Evolutionary conservation across 225 moss, liverwort and hornwort species (phyloP).

Genomic region (Asterella californica): DNA sequence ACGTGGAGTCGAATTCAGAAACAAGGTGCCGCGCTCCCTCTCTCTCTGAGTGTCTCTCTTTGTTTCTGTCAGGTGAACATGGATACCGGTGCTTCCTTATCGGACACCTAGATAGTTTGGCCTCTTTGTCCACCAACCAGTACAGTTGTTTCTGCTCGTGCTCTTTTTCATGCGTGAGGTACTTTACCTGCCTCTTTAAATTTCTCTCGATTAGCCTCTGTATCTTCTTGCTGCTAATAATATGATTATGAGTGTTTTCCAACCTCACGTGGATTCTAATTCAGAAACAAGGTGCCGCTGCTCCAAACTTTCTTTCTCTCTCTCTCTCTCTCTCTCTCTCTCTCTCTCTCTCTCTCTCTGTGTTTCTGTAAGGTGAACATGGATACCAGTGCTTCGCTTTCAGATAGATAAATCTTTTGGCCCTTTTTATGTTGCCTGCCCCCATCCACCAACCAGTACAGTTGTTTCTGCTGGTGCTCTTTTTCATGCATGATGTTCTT

Average conservation of each 20-base stretch:
- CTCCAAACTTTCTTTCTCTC: constrained; percentile 7
- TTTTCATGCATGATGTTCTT: not conserved
- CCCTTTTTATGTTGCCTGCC: not conserved
- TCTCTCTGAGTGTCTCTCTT: not conserved
- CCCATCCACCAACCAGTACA: not conserved
- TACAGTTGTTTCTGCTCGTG: too few relatives aligned
- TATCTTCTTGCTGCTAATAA: too few relatives aligned
- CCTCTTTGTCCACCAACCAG: too few relatives aligned
- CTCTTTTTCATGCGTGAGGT: too few relatives aligned
- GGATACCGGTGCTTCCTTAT: not conserved
- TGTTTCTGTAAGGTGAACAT: too few relatives aligned
- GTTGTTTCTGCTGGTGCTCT: not conserved
- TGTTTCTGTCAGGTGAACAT: not conserved
- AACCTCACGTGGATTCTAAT: too few relatives aligned
- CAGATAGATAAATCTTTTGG: not conserved
- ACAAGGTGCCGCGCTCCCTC: not conserved
- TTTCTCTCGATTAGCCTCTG: too few relatives aligned
- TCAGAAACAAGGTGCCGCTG: too few relatives aligned
- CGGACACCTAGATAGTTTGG: too few relatives aligned
- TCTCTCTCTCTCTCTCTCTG: not conserved
- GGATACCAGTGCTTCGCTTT: too few relatives aligned
- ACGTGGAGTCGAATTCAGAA: constrained; percentile 4
- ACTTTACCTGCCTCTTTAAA: too few relatives aligned
- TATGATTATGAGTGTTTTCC: too few relatives aligned
- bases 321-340: not conserved